Conservation (phyloP, 2,329 filamentous ascomycete species). For the Diaporthe sp. region DNA sequence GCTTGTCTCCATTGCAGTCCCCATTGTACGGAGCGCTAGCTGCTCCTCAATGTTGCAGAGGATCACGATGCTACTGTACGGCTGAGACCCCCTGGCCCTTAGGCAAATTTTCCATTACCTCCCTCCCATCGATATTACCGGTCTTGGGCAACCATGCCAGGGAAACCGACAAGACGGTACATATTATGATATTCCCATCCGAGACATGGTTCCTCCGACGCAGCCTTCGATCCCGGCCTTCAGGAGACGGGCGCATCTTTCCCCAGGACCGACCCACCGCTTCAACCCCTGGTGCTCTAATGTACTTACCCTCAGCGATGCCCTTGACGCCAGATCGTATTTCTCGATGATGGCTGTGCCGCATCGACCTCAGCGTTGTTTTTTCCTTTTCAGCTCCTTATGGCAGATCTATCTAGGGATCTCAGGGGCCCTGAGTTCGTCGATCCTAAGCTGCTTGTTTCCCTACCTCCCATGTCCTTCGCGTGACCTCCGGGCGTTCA, state of each 20-base stretch:
- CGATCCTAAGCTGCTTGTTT: background rate
- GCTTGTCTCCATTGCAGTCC: background rate
- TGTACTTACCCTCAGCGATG: conserved; percentile 2
- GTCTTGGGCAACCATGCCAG: conserved; percentile 1
- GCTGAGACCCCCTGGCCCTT: background rate
- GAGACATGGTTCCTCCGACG: no score
- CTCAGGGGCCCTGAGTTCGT: background rate
- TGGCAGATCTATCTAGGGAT: background rate
- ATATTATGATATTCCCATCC: background rate
- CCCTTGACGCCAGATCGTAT: conserved; percentile 23
- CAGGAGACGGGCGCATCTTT: background rate
- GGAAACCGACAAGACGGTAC: background rate
- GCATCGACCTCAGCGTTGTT: conserved; percentile 2
- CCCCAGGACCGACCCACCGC: conserved; percentile 8
- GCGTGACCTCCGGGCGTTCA: background rate
- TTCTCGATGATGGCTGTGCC: conserved; percentile 1
- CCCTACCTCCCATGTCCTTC: background rate
- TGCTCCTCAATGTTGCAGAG: background rate
- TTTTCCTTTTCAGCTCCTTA: conserved; percentile 23
- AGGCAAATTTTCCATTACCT: background rate
- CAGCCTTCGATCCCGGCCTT: no score
- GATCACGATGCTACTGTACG: conserved; percentile 12
- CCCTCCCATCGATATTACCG: background rate
- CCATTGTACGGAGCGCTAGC: conserved; percentile 8
- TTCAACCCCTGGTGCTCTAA: background rate